Percentiles rank a stretch among this genome's conserved stretches.
These are phyloP conservation scores for Calonectria henricotiae DNA, from an alignment of 2,329 filamentous ascomycete species.

Conservation along the genomic window DNA sequence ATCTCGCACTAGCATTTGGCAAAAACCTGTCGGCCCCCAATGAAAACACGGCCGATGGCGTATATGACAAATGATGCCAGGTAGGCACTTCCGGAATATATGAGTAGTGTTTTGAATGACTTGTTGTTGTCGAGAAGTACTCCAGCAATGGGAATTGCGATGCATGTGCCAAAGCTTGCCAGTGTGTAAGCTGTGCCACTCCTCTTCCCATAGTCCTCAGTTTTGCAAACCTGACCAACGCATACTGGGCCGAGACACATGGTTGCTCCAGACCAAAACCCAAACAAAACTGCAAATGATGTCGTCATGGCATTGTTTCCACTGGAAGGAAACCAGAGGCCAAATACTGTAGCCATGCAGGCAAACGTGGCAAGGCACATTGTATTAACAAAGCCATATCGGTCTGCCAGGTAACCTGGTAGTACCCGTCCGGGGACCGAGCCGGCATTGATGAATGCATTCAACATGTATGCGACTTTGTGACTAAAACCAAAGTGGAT, in stretches of 20 bases:
- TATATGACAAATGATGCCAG: constrained; percentile 28
- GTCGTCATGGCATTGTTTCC: constrained; percentile 66
- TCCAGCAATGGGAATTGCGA: constrained; percentile 74
- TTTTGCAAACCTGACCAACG: constrained; percentile 79
- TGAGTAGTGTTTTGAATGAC: constrained; percentile 33
- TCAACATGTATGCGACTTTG: constrained; percentile 76
- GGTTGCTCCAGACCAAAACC: constrained; percentile 79
- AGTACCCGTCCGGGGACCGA: constrained; percentile 78
- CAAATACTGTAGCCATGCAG: constrained; percentile 66
- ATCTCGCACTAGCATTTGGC: neutral
- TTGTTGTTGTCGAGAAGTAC: constrained; percentile 45
- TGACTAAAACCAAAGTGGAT: constrained; percentile 64
- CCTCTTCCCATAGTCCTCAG: constrained; percentile 78
- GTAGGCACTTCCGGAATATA: constrained; percentile 33
- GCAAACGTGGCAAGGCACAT: constrained; percentile 73
- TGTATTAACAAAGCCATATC: constrained; percentile 79
- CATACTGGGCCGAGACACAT: constrained; percentile 82
- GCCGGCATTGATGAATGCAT: constrained; percentile 80
- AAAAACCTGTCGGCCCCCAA: neutral
- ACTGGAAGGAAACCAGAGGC: constrained; percentile 73
- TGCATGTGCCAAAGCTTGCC: constrained; percentile 73
- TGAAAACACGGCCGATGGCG: constrained; percentile 2
- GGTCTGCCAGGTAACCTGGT: constrained; percentile 76
- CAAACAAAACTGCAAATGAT: constrained; percentile 77
- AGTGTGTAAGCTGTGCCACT: constrained; percentile 80